Conservation (phyloP, 2,329 filamentous ascomycete genomes). For the Dendrostoma leiphaemia region DNA sequence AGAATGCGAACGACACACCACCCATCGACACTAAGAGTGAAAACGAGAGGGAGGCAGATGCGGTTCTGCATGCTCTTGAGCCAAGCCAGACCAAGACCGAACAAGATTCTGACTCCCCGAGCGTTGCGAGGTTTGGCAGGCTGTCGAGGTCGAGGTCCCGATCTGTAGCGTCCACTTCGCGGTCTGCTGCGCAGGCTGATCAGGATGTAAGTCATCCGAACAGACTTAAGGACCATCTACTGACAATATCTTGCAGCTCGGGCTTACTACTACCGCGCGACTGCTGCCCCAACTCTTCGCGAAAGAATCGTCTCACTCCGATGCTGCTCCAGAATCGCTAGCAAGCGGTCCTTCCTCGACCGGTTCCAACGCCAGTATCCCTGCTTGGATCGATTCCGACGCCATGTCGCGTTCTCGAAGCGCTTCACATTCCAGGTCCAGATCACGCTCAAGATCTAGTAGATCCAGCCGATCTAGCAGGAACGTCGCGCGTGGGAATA, state of each 20-base stretch:
- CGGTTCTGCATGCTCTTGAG: not conserved
- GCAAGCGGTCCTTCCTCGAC: constrained; percentile 7
- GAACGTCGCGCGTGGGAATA: not conserved
- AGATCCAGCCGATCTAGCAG: not conserved
- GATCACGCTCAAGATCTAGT: not conserved
- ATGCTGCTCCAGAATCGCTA: not conserved
- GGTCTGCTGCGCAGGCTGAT: not conserved
- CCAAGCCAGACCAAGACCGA: constrained; percentile 2
- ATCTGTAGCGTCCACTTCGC: not conserved
- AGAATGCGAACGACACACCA: not conserved
- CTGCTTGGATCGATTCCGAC: not conserved
- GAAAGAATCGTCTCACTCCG: not conserved
- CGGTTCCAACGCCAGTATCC: constrained; percentile 13
- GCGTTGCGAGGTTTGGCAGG: constrained; percentile 2
- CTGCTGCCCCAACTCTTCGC: not conserved
- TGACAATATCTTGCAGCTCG: not conserved
- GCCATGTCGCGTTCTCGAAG: not conserved
- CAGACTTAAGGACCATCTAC: not conserved
- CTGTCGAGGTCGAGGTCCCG: constrained; percentile 15
- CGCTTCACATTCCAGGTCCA: not conserved
- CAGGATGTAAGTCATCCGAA: constrained; percentile 1
- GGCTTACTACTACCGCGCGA: not conserved
- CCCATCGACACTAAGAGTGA: not conserved
- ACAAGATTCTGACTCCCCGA: constrained; percentile 5
- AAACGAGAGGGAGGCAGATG: not conserved